A percentile compares a stretch with the other conserved stretches of the same genome.
phyloP scores from a whole-genome alignment of 2,329 filamentous ascomycete genomes.

The Penicillium sp. region DNA sequence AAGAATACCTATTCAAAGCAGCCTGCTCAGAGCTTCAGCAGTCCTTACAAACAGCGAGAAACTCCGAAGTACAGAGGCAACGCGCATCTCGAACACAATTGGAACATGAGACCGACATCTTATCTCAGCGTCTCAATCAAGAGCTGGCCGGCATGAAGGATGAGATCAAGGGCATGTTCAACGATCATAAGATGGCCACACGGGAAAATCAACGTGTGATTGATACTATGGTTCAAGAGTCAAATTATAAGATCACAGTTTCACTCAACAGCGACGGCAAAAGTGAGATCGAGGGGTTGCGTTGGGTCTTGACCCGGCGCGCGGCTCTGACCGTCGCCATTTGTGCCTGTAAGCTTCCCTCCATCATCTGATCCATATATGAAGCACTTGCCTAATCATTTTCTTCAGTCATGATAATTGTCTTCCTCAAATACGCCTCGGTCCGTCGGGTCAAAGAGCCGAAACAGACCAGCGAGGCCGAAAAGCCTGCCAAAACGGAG shows the following conservation, averaged over 20 bases:
- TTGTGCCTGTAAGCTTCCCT: slow-evolving; percentile 41
- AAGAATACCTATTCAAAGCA: slow-evolving; percentile 87
- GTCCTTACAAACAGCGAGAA: slow-evolving; percentile 73
- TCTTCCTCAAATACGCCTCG: slow-evolving; percentile 43
- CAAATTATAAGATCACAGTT: slow-evolving; percentile 95
- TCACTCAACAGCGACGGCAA: slow-evolving; percentile 82
- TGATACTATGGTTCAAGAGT: slow-evolving; percentile 84
- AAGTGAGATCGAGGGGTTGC: slow-evolving; percentile 81
- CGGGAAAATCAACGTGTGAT: slow-evolving; percentile 78
- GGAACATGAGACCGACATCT: slow-evolving; percentile 91
- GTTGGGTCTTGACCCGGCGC: slow-evolving; percentile 73
- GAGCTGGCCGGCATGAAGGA: slow-evolving; percentile 78
- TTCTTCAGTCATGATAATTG: slow-evolving; percentile 42
- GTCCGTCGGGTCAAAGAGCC: slow-evolving; percentile 33
- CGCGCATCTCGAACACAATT: slow-evolving; percentile 76
- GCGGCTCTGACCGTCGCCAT: slow-evolving; percentile 55
- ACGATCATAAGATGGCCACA: slow-evolving; percentile 89
- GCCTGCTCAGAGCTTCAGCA: slow-evolving; percentile 88
- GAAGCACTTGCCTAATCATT: slow-evolving; percentile 7
- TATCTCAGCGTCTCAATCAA: slow-evolving; percentile 77
- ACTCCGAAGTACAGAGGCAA: slow-evolving; percentile 71
- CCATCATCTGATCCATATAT: background rate
- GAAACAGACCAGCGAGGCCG: slow-evolving; percentile 28
- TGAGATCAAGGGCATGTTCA: slow-evolving; percentile 90
- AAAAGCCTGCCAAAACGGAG: slow-evolving; percentile 29